These are phyloP conservation scores for Trichoderma lentiforme DNA, from an alignment of 2,329 filamentous ascomycete genomes.

Conservation along the genomic window DNA sequence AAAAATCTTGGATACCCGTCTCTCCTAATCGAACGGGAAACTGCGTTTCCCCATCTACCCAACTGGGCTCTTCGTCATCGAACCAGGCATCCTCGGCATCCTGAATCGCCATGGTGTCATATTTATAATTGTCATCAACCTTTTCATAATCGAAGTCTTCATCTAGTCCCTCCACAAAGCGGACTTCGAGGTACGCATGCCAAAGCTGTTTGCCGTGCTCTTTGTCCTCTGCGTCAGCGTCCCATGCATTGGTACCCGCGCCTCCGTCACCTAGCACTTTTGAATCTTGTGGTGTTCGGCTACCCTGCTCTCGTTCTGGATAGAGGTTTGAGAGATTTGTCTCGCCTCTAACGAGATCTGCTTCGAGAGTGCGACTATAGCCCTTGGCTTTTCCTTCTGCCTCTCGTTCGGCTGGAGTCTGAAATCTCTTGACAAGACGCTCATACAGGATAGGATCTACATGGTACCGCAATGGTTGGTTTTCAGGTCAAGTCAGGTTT, in stretches of 20 bases:
- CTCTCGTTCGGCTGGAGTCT: conserved; percentile 69
- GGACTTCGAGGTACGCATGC: conserved; percentile 66
- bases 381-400: conserved; percentile 70
- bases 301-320: conserved; percentile 32
- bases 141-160: conserved; percentile 71
- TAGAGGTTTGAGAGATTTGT: conserved; percentile 62
- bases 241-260: conserved; percentile 28
- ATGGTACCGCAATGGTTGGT: background rate
- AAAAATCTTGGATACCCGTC: conserved; percentile 72
- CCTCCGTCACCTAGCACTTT: conserved; percentile 27
- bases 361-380: conserved; percentile 74
- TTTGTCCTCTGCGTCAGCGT: conserved; percentile 38
- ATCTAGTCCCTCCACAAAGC: conserved; percentile 74
- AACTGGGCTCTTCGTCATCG: conserved; percentile 71
- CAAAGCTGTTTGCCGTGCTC: conserved; percentile 68
- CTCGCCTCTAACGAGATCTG: conserved; percentile 73
- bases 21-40: conserved; percentile 47
- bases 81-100: conserved; percentile 74
- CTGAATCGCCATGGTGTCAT: conserved; percentile 60
- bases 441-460: conserved; percentile 79
- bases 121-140: conserved; percentile 70
- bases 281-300: background rate
- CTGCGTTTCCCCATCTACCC: conserved; percentile 44
- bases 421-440: conserved; percentile 71
- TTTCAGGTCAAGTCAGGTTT: background rate